phyloP scores from a whole-genome alignment of 2,329 filamentous ascomycete species.

The Chaetomiaceae sp. region DNA sequence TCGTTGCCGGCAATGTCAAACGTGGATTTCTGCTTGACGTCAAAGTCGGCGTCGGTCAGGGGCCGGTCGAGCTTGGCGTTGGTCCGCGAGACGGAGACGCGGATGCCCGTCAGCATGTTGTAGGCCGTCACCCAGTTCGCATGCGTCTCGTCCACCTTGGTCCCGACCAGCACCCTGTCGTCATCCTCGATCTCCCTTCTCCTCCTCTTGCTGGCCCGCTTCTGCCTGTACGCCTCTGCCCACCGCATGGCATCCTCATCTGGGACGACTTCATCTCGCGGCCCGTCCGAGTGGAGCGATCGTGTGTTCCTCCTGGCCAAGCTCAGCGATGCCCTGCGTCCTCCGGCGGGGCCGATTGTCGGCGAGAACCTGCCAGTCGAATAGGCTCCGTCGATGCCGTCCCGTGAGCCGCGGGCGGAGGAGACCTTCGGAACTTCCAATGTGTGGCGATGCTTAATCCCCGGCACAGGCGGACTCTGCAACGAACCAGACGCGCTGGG shows the following conservation, averaged over 20 bases:
- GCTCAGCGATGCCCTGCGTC: conserved; percentile 76
- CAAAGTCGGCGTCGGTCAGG: conserved; percentile 86
- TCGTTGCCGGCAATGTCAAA: conserved; percentile 99
- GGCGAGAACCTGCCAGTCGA: conserved; percentile 81
- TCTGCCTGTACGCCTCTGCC: conserved; percentile 90
- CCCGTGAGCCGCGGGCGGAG: conserved; percentile 65
- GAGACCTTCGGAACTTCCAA: conserved; percentile 74
- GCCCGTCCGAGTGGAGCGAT: conserved; percentile 78
- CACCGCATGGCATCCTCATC: conserved; percentile 90
- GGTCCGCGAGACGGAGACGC: conserved; percentile 90
- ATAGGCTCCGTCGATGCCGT: conserved; percentile 62
- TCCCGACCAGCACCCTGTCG: conserved; percentile 90
- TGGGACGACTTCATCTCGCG: conserved; percentile 75
- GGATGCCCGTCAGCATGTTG: conserved; percentile 99
- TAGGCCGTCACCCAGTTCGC: conserved; percentile 97
- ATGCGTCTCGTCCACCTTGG: conserved; percentile 95
- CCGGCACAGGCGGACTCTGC: conserved; percentile 47
- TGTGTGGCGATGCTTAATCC: conserved; percentile 77
- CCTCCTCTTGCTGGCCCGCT: conserved; percentile 80
- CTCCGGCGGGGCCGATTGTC: conserved; percentile 48
- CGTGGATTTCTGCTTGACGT: conserved; percentile 92
- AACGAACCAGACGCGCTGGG: conserved; percentile 46
- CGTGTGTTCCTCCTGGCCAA: conserved; percentile 76
- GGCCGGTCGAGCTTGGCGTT: conserved; percentile 95
- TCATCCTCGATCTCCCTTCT: conserved; percentile 85